Evolutionary conservation across 139 green algal genomes (phyloP).

Genomic region (Chlamydomonas sphaeroides): DNA sequence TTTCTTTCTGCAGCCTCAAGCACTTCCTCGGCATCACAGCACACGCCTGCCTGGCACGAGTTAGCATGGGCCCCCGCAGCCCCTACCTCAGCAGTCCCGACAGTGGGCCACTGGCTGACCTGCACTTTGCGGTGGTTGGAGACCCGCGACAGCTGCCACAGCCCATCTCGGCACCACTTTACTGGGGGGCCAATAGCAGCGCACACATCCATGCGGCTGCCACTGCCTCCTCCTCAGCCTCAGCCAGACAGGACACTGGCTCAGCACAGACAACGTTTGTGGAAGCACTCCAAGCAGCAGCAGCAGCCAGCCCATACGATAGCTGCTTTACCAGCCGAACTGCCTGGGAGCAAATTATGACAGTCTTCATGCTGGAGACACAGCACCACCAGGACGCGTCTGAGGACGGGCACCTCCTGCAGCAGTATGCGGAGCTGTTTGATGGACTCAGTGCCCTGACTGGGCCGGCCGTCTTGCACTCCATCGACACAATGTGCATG

Average conservation of each 20-base stretch:
- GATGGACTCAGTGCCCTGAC: too few species aligned
- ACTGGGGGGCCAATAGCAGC: not conserved
- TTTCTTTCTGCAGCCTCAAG: not conserved
- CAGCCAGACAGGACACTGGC: too few species aligned
- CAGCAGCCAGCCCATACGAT: too few species aligned
- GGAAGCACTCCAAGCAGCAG: too few species aligned
- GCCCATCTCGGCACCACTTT: not conserved
- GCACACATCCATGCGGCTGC: too few species aligned
- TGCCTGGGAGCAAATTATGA: not conserved
- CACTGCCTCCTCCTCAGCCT: too few species aligned
- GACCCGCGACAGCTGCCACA: not conserved
- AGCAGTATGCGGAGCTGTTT: not conserved
- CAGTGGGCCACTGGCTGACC: not conserved
- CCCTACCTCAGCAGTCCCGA: not conserved
- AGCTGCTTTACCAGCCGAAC: too few species aligned
- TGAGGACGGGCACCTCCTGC: not conserved
- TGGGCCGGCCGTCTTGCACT: too few species aligned
- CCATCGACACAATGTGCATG: too few species aligned
- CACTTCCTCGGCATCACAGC: not conserved
- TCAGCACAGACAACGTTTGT: too few species aligned
- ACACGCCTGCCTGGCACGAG: not conserved
- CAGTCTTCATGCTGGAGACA: not conserved
- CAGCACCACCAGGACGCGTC: not conserved
- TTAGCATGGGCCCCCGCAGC: not conserved
- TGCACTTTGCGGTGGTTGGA: not conserved